A percentile compares a stretch with the other conserved stretches of the same genome.
Conservation (phyloP, 2,329 filamentous ascomycete species). For the Zymoseptoria crescenta region DNA sequence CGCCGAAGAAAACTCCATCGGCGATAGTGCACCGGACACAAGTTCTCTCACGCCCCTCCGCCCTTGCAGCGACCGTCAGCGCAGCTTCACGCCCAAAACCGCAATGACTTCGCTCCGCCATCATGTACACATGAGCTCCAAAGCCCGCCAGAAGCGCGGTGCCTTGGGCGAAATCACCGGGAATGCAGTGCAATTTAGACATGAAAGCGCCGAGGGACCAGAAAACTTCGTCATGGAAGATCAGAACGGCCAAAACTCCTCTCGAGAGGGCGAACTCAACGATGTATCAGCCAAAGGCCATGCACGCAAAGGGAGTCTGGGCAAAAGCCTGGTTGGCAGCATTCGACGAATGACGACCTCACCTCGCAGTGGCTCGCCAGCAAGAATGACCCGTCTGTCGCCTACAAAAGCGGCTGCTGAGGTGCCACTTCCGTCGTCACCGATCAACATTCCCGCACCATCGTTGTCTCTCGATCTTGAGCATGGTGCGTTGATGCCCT, state of each 20-base stretch:
- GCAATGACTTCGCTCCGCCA: slow-evolving; percentile 16
- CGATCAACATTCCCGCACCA: slow-evolving; percentile 19
- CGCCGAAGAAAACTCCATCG: neutral
- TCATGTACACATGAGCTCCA: slow-evolving; percentile 12
- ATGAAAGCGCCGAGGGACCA: neutral
- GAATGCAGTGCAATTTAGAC: neutral
- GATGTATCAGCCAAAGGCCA: slow-evolving; percentile 6
- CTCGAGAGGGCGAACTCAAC: slow-evolving; percentile 2
- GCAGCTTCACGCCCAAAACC: slow-evolving; percentile 13
- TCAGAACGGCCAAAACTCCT: neutral
- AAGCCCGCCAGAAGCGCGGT: slow-evolving; percentile 9
- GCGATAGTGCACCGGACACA: neutral
- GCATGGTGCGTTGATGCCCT: slow-evolving; percentile 13
- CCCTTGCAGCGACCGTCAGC: slow-evolving; percentile 6
- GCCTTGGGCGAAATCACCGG: slow-evolving; percentile 7
- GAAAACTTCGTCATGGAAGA: neutral
- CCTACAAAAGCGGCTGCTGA: slow-evolving; percentile 9
- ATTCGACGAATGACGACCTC: slow-evolving; percentile 13
- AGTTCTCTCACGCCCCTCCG: slow-evolving; percentile 9
- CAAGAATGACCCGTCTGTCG: slow-evolving; percentile 4
- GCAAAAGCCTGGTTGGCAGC: slow-evolving; percentile 20
- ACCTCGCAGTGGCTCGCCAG: slow-evolving; percentile 4
- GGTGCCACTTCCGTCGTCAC: slow-evolving; percentile 21
- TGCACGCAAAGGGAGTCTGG: slow-evolving; percentile 14
- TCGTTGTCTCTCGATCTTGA: slow-evolving; percentile 21